phyloP scores from a whole-genome alignment of 306 rosid species.

The Prunus salicina region DNA sequence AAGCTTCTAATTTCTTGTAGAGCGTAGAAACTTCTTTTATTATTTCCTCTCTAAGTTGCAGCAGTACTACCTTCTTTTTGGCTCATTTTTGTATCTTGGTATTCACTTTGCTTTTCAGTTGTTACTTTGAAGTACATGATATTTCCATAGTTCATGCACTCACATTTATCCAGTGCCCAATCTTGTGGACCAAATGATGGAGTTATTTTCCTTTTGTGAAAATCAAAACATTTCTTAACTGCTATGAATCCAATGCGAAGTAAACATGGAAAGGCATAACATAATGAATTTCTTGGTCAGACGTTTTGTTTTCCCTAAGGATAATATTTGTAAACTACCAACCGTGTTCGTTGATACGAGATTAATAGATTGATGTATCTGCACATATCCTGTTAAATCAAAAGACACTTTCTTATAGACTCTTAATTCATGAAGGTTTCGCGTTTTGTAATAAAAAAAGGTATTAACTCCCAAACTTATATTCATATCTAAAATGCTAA shows the following conservation, averaged over 20 bases:
- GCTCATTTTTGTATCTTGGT: neutral
- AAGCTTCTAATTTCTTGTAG: slow-evolving; percentile 14
- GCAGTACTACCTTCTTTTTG: neutral
- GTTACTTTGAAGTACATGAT: neutral
- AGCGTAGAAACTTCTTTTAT: slow-evolving; percentile 11
- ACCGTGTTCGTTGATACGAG: neutral
- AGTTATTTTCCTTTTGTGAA: neutral
- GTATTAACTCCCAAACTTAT: neutral
- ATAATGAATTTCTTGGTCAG: neutral
- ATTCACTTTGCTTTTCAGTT: neutral
- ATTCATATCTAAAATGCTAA: neutral
- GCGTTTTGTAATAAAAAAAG: neutral
- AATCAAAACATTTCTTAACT: neutral
- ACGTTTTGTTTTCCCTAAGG: neutral
- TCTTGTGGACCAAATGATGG: neutral
- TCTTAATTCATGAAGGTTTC: neutral
- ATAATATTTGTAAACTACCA: neutral
- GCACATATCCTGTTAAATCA: neutral
- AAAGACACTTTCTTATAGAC: neutral
- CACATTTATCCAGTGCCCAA: neutral
- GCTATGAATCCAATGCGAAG: neutral
- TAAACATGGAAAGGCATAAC: neutral
- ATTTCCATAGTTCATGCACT: neutral
- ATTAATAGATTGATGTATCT: neutral
- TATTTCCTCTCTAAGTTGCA: neutral